Evolutionary conservation across 179 eudicot genomes (phyloP).

Genomic region (Gypsophila paniculata): DNA sequence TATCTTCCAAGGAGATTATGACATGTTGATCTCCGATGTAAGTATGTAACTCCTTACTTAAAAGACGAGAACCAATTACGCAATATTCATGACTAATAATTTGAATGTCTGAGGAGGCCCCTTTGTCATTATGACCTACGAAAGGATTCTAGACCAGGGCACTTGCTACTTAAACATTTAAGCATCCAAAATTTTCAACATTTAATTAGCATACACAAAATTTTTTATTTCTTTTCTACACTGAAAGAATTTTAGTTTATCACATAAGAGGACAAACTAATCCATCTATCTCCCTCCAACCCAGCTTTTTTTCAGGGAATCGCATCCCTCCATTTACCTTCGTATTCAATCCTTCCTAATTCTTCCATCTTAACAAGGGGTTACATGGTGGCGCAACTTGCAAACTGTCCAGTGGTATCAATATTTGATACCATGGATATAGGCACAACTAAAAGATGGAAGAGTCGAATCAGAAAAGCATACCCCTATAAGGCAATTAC

Average conservation of each 20-base stretch:
- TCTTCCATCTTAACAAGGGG: too few species aligned
- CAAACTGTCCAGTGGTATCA: background rate
- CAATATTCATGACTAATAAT: slow-evolving; percentile 13
- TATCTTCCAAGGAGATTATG: slow-evolving; percentile 20
- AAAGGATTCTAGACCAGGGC: slow-evolving; percentile 18
- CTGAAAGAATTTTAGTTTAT: background rate
- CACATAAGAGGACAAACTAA: background rate
- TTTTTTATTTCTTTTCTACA: background rate
- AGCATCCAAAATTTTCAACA: background rate
- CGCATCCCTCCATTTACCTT: background rate
- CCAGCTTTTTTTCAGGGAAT: background rate
- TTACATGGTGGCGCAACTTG: too few species aligned
- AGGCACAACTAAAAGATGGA: background rate
- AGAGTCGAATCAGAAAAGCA: background rate
- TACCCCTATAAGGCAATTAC: background rate
- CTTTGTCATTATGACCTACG: slow-evolving; percentile 11
- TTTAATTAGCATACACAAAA: background rate
- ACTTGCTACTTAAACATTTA: background rate
- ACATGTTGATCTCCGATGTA: slow-evolving; percentile 17
- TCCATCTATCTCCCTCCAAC: background rate
- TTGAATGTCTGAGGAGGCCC: slow-evolving; percentile 9
- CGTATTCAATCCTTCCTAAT: too few species aligned
- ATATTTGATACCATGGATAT: background rate
- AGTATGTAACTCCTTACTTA: slow-evolving; percentile 10
- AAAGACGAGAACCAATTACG: slow-evolving; percentile 14